Base-by-base conservation (phyloP, 495 filamentous ascomycete species). In the Penicillium fimorum region DNA sequence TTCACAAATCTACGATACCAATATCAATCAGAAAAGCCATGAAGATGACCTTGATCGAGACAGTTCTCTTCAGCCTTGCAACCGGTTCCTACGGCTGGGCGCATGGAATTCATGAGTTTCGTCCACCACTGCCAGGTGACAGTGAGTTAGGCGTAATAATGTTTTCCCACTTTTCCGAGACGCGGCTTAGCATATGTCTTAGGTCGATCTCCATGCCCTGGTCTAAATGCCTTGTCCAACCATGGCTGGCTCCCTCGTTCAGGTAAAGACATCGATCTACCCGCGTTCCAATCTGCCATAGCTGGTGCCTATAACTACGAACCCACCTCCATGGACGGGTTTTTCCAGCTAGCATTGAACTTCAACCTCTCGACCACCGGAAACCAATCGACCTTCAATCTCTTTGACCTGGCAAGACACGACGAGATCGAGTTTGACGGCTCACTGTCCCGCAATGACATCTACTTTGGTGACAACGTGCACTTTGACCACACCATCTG, bases 371-470 rank as follows among this genome's bases (percentile, higher is more conserved):
- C 56, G 8, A 65, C 59, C 0, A 53, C 60, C 5, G 62, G 55
- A 13, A 62, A 62, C 25, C 24, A 15, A 4, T 56, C 48, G 8
- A 63, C 60, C 30, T 51, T 56, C 30, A 30, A 56, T 17, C 60
- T 63, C 24, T 25, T 45, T 9, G 60, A 63, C 42, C 48, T 63
- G 10, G 50, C 54, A 18, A 30, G 55, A n/a, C 60, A 58, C 9
- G 57, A 58, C 4, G 57, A 50, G 13, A 43, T 49, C 5, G 57
- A 60, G 47, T 50, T 64, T 22, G 56, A 58, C 35, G 58, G 61
- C 24, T 66, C 67, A n/a, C 54, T 67, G 3, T 44, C 56, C 1
- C 55, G 53, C 27, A 62, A 70, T 50, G 66, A 71, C 43, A 58
- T 66, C 7, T 62, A 47, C 42, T 57, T 64, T 35, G 57, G 47